Evolutionary conservation across 2,329 filamentous ascomycete genomes (phyloP).

Genomic region (Penicillium sp.): DNA sequence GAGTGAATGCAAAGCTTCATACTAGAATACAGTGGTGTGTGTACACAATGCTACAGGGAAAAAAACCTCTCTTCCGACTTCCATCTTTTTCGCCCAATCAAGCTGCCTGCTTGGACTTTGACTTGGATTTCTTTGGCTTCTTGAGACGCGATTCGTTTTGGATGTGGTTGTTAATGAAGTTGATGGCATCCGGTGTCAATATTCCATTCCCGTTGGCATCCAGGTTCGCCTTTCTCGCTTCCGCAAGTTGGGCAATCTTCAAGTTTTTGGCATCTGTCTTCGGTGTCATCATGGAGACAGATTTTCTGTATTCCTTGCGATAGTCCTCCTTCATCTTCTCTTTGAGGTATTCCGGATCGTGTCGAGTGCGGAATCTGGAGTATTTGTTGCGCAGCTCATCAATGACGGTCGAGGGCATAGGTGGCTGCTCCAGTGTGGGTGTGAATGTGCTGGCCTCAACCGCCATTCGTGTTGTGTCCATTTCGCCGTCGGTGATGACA

Average conservation of each 20-base stretch:
- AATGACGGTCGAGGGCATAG: constrained; percentile 74
- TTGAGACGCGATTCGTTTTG: constrained; percentile 23
- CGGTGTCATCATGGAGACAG: constrained; percentile 49
- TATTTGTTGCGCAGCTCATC: constrained; percentile 84
- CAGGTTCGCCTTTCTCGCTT: constrained; percentile 34
- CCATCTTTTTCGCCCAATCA: constrained; percentile 2
- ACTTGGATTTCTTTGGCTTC: constrained; percentile 6
- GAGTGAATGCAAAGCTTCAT: constrained; percentile 16
- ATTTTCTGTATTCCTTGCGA: constrained; percentile 45
- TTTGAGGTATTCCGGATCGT: constrained; percentile 70
- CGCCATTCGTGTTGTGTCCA: constrained; percentile 72
- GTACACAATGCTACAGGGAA: constrained; percentile 26
- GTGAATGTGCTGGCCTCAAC: constrained; percentile 74
- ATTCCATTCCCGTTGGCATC: constrained; percentile 40
- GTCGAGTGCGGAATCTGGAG: constrained; percentile 75
- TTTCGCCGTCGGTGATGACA: constrained; percentile 53
- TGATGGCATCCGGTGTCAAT: constrained; percentile 32
- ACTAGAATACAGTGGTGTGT: constrained; percentile 31
- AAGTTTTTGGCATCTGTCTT: constrained; percentile 43
- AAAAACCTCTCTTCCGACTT: background rate
- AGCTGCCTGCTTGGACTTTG: constrained; percentile 13
- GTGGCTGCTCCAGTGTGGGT: constrained; percentile 72
- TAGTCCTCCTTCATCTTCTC: constrained; percentile 61
- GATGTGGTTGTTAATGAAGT: constrained; percentile 38
- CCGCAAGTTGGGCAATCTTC: constrained; percentile 36